Evolutionary conservation across 2,329 filamentous ascomycete species (phyloP), one percentile per base, ranked within the genome.

Genomic region (Dothistroma septosporum): DNA sequence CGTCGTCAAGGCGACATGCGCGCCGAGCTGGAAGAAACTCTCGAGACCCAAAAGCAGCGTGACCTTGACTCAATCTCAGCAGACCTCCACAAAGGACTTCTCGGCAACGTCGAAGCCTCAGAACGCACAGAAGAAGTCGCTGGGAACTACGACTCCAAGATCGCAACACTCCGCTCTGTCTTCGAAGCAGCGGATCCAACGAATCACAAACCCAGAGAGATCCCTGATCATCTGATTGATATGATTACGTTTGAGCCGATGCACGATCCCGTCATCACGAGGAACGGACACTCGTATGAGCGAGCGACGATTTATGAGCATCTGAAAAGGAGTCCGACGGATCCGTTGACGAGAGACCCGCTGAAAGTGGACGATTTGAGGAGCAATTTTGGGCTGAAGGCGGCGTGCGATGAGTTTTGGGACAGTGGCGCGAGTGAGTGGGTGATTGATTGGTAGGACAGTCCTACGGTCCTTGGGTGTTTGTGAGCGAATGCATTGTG

Each of bases 251-350:
- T 73, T 46, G 72, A 72, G 58, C 72, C 71, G 7, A 74, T 73
- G 67, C 69, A 71, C 46, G 66, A 68, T 62, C 68, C 75, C 80
- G 87, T 82, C 0, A 77, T 81, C 1, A 93, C 90, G 0, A 92
- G 89, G 70, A 92, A 89, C 1, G 94, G 94, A 12, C 90, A 92
- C 65, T 94, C 89, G 1, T 99, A 96, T 73, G 94, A 97, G 74
- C 85, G 93, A 47, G 83, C 90, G 0, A 90, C 90, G 16, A 88
- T 99, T 62, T 81, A 92, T 71, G 91, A 96, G 75, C 92, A 97
- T 72, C 80, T 99, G 28, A 88, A 89, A 69, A 82, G 89, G 22
- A 85, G 85, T 35, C 82, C 82, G 0, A 89, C 85, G 14, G 94
- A 99, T 73, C 94, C 94, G 0, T 75, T 97, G 37, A 97, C 93